Percentiles rank a stretch among this genome's conserved stretches.
phyloP scores from a whole-genome alignment of 2,329 filamentous ascomycete genomes.

The Monosporascus sp. region DNA sequence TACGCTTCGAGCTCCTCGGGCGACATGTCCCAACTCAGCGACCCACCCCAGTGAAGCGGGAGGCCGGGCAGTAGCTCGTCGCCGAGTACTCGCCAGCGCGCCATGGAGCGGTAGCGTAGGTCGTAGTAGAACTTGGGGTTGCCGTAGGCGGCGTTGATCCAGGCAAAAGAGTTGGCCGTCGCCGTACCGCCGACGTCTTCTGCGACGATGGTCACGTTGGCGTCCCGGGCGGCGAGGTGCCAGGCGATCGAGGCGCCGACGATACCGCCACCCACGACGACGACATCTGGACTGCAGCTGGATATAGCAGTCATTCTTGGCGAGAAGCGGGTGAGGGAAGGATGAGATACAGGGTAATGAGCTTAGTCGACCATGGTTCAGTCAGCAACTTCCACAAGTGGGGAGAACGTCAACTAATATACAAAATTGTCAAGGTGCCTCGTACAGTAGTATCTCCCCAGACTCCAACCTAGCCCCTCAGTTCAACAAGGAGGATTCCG shows the following conservation, averaged over 20 bases:
- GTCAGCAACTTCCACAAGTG: too few species aligned
- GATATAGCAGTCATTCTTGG: background rate
- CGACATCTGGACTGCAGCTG: constrained; percentile 8
- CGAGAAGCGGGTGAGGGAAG: too few species aligned
- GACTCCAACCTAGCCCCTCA: too few species aligned
- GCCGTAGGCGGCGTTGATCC: constrained; percentile 24
- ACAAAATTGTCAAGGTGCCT: too few species aligned
- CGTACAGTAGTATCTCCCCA: too few species aligned
- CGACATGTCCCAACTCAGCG: constrained; percentile 17
- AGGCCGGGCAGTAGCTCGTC: constrained; percentile 17
- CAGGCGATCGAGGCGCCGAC: constrained; percentile 26
- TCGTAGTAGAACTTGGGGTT: constrained; percentile 24
- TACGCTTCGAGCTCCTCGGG: constrained; percentile 18
- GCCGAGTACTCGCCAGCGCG: constrained; percentile 17
- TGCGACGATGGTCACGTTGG: constrained; percentile 23
- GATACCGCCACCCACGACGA: constrained; percentile 22
- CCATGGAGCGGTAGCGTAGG: constrained; percentile 22
- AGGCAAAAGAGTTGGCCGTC: constrained; percentile 27
- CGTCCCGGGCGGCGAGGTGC: constrained; percentile 18
- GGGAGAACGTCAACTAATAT: too few species aligned
- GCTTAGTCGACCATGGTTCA: too few species aligned
- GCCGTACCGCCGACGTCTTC: constrained; percentile 22
- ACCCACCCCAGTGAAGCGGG: constrained; percentile 18
- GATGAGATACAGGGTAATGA: too few species aligned
- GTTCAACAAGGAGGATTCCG: too few species aligned